phyloP scores from a whole-genome alignment of 2,329 filamentous ascomycete species.

The Fusarium anthophilum region DNA sequence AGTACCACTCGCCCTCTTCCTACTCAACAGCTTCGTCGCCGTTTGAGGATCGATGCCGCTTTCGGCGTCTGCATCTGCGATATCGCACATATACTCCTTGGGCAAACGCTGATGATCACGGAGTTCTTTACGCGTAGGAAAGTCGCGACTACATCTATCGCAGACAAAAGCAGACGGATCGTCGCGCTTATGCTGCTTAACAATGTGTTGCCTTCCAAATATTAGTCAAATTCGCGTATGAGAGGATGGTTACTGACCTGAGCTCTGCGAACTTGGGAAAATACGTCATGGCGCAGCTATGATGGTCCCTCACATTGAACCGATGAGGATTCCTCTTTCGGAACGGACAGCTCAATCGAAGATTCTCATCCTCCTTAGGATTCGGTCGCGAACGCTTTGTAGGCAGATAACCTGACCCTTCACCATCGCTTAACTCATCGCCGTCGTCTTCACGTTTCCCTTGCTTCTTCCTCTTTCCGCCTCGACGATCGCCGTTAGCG shows the following conservation, averaged over 20 bases:
- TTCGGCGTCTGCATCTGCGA: slow-evolving; percentile 52
- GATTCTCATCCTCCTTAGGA: slow-evolving; percentile 50
- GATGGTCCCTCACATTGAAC: slow-evolving; percentile 58
- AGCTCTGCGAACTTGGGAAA: slow-evolving; percentile 55
- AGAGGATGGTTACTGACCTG: slow-evolving; percentile 38
- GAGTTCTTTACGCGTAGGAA: slow-evolving; percentile 50
- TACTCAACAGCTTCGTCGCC: slow-evolving; percentile 51
- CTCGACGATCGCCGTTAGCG: slow-evolving; percentile 34
- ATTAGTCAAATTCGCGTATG: neutral
- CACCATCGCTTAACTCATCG: slow-evolving; percentile 49
- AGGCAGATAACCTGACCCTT: slow-evolving; percentile 43
- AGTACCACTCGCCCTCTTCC: slow-evolving; percentile 51
- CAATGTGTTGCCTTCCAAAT: slow-evolving; percentile 50
- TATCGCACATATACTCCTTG: slow-evolving; percentile 54
- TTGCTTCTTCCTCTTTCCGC: slow-evolving; percentile 51
- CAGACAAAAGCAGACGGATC: slow-evolving; percentile 53
- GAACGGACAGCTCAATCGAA: slow-evolving; percentile 55
- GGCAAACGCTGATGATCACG: slow-evolving; percentile 53
- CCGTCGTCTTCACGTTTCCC: slow-evolving; percentile 44
- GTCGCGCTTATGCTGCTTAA: slow-evolving; percentile 55
- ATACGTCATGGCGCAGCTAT: slow-evolving; percentile 55
- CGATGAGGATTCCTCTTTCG: slow-evolving; percentile 56
- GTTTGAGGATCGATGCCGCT: slow-evolving; percentile 53
- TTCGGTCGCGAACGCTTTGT: slow-evolving; percentile 47
- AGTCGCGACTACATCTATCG: slow-evolving; percentile 53